phyloP scores from a whole-genome alignment of 441 rosid genomes.

The Eugenia klotzschiana region DNA sequence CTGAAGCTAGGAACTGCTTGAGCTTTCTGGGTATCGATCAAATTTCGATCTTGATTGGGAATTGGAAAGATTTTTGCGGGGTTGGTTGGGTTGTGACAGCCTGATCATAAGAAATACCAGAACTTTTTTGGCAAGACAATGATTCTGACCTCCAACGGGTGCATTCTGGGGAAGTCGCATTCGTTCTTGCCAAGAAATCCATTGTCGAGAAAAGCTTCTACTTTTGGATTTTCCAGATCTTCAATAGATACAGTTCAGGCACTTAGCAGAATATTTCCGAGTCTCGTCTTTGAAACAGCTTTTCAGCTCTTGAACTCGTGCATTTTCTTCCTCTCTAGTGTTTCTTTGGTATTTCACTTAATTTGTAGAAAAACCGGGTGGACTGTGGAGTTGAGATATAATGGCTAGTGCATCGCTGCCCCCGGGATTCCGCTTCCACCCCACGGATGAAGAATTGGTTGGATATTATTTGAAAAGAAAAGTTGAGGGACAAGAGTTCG shows the following conservation, averaged over 20 bases:
- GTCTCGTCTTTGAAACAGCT: background rate
- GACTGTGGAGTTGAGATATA: background rate
- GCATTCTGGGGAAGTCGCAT: slow-evolving; percentile 44
- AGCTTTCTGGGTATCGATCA: background rate
- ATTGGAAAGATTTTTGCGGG: slow-evolving; percentile 3
- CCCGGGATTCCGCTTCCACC: slow-evolving; percentile 50
- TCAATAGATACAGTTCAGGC: slow-evolving; percentile 41
- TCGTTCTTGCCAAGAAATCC: slow-evolving; percentile 39
- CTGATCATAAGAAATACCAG: slow-evolving; percentile 13
- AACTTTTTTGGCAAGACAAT: slow-evolving; percentile 25
- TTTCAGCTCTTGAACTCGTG: background rate
- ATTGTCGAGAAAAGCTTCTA: slow-evolving; percentile 49
- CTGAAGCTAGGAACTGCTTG: background rate
- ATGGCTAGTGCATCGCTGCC: slow-evolving; percentile 69
- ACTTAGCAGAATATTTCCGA: slow-evolving; percentile 17
- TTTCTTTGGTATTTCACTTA: background rate
- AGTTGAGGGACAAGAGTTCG: slow-evolving; percentile 53
- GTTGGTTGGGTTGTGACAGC: background rate
- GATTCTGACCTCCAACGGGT: slow-evolving; percentile 30
- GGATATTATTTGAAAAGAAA: slow-evolving; percentile 18
- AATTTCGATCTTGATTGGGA: background rate
- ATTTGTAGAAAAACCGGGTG: background rate
- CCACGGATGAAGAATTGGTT: slow-evolving; percentile 13
- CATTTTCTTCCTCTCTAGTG: background rate
- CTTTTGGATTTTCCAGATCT: slow-evolving; percentile 88